phyloP scores from a whole-genome alignment of 2,329 filamentous ascomycete species.

The Thelonectria rubi region DNA sequence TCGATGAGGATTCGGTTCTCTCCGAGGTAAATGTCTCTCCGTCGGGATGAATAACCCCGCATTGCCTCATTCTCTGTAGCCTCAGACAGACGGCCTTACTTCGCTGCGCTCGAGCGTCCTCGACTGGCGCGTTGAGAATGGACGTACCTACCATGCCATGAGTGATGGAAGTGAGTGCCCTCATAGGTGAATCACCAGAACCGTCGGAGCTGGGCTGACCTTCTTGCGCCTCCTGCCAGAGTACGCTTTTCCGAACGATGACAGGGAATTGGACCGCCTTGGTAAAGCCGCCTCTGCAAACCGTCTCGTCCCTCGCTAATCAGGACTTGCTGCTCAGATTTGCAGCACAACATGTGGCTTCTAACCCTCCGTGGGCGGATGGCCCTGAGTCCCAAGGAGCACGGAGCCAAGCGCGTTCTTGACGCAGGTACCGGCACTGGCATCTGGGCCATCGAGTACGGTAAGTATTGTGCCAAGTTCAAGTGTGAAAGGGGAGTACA shows the following conservation, averaged over 20 bases:
- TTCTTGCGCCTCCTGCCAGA: background rate
- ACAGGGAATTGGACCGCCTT: conserved; percentile 1
- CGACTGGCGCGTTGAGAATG: conserved; percentile 9
- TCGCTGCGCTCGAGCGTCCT: conserved; percentile 10
- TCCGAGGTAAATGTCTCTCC: no score
- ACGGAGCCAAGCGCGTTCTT: conserved; percentile 1
- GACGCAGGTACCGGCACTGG: conserved; percentile 20
- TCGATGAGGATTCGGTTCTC: no score
- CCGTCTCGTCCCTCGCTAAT: background rate
- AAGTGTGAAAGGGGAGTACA: no score
- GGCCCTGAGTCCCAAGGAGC: conserved; percentile 4
- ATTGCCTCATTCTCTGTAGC: background rate
- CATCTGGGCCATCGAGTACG: conserved; percentile 20
- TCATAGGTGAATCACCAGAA: no score
- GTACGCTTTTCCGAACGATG: conserved; percentile 11
- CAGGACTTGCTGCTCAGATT: background rate
- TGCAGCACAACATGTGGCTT: conserved; percentile 22
- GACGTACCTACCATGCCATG: conserved; percentile 20
- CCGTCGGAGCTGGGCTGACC: background rate
- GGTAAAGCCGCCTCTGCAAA: background rate
- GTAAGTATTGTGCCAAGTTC: background rate
- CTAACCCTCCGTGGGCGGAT: conserved; percentile 10
- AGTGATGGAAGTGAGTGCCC: conserved; percentile 8
- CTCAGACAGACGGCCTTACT: background rate
- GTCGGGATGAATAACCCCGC: no score